phyloP scores from a whole-genome alignment of 441 rosid genomes.

The Populus tomentosa region DNA sequence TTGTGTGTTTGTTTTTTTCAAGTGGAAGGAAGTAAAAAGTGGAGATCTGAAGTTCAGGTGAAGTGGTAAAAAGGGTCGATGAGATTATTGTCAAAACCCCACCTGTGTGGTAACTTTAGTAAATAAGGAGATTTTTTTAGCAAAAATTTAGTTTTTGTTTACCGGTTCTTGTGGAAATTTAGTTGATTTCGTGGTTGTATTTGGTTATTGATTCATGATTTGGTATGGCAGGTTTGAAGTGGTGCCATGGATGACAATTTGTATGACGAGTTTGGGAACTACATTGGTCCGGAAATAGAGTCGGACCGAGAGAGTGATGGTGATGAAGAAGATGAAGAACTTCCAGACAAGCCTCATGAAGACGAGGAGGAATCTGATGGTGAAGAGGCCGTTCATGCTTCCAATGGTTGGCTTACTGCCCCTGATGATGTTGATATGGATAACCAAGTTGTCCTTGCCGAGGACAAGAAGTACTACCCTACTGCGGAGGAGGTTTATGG shows the following conservation, averaged over 20 bases:
- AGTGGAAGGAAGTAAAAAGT: not conserved
- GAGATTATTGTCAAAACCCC: not conserved
- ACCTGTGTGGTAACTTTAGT: not conserved
- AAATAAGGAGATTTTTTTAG: not conserved
- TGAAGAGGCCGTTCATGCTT: slow-evolving; percentile 42
- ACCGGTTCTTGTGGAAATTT: not conserved
- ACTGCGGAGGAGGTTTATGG: slow-evolving; percentile 98
- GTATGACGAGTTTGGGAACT: slow-evolving; percentile 96
- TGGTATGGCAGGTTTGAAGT: slow-evolving; percentile 17
- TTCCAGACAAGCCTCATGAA: slow-evolving; percentile 48
- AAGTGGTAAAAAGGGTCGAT: not conserved
- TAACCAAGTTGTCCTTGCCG: slow-evolving; percentile 90
- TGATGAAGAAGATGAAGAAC: slow-evolving; percentile 68
- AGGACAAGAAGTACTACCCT: slow-evolving; percentile 92
- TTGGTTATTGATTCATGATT: not conserved
- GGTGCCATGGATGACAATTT: slow-evolving; percentile 78
- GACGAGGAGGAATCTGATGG: slow-evolving; percentile 58
- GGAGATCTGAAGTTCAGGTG: not conserved
- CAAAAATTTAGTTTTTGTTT: not conserved
- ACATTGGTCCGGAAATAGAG: slow-evolving; percentile 93
- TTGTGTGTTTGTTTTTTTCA: not conserved
- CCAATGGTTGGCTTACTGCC: slow-evolving; percentile 81
- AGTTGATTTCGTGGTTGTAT: not conserved
- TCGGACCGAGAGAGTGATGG: slow-evolving; percentile 78
- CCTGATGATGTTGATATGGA: slow-evolving; percentile 76